A percentile compares a stretch with the other conserved stretches of the same genome.
Evolutionary conservation across 2,329 filamentous ascomycete species (phyloP).

Genomic region (Fusarium hainanense): DNA sequence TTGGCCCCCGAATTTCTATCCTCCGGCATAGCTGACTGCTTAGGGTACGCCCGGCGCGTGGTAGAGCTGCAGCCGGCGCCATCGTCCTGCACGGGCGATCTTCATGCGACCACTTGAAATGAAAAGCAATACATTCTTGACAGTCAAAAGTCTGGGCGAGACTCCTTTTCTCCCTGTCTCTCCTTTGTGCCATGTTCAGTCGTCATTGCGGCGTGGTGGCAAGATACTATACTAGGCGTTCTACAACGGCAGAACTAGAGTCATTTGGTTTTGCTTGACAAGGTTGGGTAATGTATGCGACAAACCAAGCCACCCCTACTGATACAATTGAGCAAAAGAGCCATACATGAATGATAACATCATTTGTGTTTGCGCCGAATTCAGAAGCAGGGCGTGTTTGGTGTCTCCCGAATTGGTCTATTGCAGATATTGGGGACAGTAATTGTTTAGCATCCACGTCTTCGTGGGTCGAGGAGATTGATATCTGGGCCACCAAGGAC

Average conservation of each 20-base stretch:
- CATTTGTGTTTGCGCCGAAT: background rate
- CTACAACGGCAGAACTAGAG: constrained; percentile 1
- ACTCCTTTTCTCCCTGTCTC: background rate
- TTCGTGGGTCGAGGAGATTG: constrained; percentile 19
- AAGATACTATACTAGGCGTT: constrained; percentile 6
- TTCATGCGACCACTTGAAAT: constrained; percentile 33
- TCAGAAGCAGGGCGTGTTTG: constrained; percentile 14
- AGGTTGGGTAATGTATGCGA: constrained; percentile 22
- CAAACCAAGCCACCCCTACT: constrained; percentile 5
- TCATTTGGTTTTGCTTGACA: constrained; percentile 3
- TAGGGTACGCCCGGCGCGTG: constrained; percentile 19
- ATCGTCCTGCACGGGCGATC: constrained; percentile 33
- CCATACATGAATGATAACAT: constrained; percentile 4
- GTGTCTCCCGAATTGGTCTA: constrained; percentile 31
- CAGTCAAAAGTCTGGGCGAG: background rate
- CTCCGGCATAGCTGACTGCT: constrained; percentile 2
- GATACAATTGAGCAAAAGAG: background rate
- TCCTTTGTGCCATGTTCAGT: constrained; percentile 7
- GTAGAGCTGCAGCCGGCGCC: constrained; percentile 31
- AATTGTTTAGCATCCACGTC: constrained; percentile 39
- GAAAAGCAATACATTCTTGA: background rate
- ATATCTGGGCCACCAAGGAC: constrained; percentile 21
- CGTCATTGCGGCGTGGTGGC: constrained; percentile 19
- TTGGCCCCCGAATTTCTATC: constrained; percentile 29
- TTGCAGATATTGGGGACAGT: constrained; percentile 38